These are phyloP conservation scores for Brassica carinata DNA, from an alignment of 345 rosid genomes.

Conservation along the genomic window DNA sequence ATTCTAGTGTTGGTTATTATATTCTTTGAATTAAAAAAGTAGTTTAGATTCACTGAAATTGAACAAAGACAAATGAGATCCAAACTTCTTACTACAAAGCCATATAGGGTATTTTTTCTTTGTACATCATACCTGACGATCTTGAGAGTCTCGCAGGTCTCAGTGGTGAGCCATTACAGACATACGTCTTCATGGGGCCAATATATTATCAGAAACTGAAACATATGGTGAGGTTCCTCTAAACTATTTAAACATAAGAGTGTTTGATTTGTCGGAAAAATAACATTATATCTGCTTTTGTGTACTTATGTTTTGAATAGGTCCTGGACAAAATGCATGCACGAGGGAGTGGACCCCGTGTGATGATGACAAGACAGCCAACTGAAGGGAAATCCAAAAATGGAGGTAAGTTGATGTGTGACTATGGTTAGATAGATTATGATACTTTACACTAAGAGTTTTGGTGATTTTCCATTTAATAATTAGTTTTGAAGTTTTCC, in stretches of 20 bases:
- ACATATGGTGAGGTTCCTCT: constrained; percentile 73
- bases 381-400: constrained; percentile 97
- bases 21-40: neutral
- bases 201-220: constrained; percentile 96
- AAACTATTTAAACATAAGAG: neutral
- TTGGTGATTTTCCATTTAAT: neutral
- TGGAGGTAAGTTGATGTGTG: constrained; percentile 58
- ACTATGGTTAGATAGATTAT: neutral
- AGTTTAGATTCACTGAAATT: neutral
- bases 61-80: neutral
- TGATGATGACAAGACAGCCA: constrained; percentile 89
- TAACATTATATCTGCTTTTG: neutral
- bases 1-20: constrained; percentile 9
- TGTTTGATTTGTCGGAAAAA: neutral
- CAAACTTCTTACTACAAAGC: constrained; percentile 10
- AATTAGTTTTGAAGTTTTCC: neutral
- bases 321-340: constrained; percentile 97
- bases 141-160: constrained; percentile 57
- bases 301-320: constrained; percentile 37
- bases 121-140: constrained; percentile 33
- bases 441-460: no score
- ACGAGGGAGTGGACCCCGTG: constrained; percentile 91
- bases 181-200: constrained; percentile 97
- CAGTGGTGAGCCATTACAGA: constrained; percentile 81
- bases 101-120: constrained; percentile 5